phyloP scores from a whole-genome alignment of 1,284 basidiomycete genomes.

The Erythrobasidium hasegawianum region DNA sequence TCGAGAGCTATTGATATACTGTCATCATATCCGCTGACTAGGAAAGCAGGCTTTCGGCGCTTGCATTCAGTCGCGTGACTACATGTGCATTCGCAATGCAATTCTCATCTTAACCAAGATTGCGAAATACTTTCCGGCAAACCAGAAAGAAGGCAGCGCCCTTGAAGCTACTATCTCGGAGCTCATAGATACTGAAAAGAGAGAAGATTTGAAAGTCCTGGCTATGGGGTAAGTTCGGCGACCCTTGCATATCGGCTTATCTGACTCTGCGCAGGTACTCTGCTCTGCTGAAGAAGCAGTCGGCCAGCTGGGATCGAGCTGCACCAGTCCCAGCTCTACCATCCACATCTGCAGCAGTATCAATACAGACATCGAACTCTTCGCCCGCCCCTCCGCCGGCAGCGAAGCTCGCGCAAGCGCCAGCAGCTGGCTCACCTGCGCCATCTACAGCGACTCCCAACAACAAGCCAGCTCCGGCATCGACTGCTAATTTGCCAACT shows the following conservation, averaged over 20 bases:
- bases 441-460: background rate
- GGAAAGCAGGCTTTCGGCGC: slow-evolving; percentile 13
- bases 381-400: background rate
- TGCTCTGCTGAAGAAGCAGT: slow-evolving; percentile 41
- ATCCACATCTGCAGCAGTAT: background rate
- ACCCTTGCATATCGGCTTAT: no score
- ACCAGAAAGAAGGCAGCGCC: slow-evolving; percentile 54
- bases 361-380: background rate
- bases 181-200: slow-evolving; percentile 66
- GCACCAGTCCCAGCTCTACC: background rate
- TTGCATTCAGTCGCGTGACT: slow-evolving; percentile 57
- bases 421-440: background rate
- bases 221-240: slow-evolving; percentile 60
- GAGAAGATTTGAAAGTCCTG: slow-evolving; percentile 64
- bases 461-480: background rate
- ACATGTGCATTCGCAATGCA: slow-evolving; percentile 91
- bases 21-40: background rate
- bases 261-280: slow-evolving; percentile 36
- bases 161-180: slow-evolving; percentile 65
- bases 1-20: background rate
- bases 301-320: slow-evolving; percentile 14
- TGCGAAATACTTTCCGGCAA: slow-evolving; percentile 76
- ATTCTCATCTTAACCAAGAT: slow-evolving; percentile 86
- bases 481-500: background rate
- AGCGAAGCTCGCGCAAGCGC: background rate